These are phyloP conservation scores for Cryptococcus wingfieldii DNA, from an alignment of 1,284 basidiomycete genomes.

Conservation along the genomic window DNA sequence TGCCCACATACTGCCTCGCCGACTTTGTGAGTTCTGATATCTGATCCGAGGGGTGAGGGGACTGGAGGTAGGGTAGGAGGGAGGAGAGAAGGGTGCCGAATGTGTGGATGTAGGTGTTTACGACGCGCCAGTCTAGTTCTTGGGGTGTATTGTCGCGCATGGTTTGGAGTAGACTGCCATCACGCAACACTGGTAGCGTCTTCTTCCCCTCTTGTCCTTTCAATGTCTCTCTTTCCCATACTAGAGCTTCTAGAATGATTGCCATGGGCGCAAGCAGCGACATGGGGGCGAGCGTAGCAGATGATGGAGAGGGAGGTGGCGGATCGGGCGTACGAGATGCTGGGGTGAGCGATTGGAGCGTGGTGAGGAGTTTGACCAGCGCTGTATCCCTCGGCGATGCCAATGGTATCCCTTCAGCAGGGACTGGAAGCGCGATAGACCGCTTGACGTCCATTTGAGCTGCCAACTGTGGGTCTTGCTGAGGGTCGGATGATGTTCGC, in stretches of 20 bases:
- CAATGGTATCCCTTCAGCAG: constrained; percentile 2
- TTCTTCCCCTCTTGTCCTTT: background rate
- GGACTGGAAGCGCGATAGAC: constrained; percentile 2
- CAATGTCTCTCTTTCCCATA: constrained; percentile 23
- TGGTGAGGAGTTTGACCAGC: constrained; percentile 10
- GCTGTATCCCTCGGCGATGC: background rate
- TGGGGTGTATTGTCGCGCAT: background rate
- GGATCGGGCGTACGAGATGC: constrained; percentile 7
- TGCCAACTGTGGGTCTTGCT: background rate
- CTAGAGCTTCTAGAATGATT: constrained; percentile 32
- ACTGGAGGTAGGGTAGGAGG: constrained; percentile 18
- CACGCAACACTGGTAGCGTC: constrained; percentile 16
- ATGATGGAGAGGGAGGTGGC: constrained; percentile 6
- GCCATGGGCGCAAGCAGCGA: constrained; percentile 26
- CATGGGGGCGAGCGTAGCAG: constrained; percentile 17
- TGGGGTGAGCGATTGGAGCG: constrained; percentile 19
- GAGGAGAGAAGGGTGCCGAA: constrained; percentile 17
- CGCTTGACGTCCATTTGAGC: background rate
- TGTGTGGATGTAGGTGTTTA: constrained; percentile 18
- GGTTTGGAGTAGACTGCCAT: constrained; percentile 13
- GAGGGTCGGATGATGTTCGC: constrained; percentile 16
- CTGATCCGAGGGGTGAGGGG: background rate
- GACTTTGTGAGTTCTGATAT: constrained; percentile 19
- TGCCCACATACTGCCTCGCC: constrained; percentile 28
- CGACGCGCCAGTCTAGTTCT: constrained; percentile 25